These are phyloP conservation scores for Stenogyne calaminthoides DNA, from an alignment of 305 asterid species.

Conservation along the genomic window DNA sequence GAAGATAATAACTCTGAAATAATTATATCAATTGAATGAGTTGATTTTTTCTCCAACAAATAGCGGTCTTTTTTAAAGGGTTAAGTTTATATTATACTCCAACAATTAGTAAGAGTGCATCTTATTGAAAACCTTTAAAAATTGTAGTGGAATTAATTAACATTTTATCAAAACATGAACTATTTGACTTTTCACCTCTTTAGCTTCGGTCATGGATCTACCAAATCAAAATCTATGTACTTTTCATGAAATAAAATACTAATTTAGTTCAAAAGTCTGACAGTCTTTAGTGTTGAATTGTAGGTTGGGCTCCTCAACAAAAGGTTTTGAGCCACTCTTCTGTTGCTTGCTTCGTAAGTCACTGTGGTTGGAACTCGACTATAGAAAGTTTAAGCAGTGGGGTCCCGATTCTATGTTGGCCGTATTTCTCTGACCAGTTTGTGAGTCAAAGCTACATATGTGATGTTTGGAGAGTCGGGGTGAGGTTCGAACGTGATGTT, in stretches of 20 bases:
- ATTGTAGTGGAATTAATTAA: too few species aligned
- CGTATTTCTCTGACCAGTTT: constrained; percentile 46
- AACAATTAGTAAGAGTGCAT: too few species aligned
- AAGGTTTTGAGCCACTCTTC: constrained; percentile 45
- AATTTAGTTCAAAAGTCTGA: background rate
- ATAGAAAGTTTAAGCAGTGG: constrained; percentile 44
- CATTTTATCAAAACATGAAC: too few species aligned
- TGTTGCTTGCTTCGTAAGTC: constrained; percentile 43
- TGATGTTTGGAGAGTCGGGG: constrained; percentile 43
- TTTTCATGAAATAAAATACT: background rate
- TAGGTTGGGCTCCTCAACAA: constrained; percentile 46
- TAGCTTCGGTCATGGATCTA: too few species aligned
- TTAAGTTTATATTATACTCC: too few species aligned
- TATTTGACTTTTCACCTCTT: too few species aligned
- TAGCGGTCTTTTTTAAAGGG: too few species aligned
- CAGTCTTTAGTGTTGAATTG: background rate
- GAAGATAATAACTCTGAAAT: too few species aligned
- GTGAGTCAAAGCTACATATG: constrained; percentile 39
- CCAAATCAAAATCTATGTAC: too few species aligned
- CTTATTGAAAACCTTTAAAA: too few species aligned
- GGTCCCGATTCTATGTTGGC: constrained; percentile 46
- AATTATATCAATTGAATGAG: too few species aligned
- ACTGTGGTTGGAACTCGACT: constrained; percentile 54
- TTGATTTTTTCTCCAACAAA: too few species aligned
- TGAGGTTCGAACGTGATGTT: constrained; percentile 26